A percentile compares a stretch with the other conserved stretches of the same genome.
phyloP scores from a whole-genome alignment of 176 grass and related monocot genomes.

The Oryza punctata region DNA sequence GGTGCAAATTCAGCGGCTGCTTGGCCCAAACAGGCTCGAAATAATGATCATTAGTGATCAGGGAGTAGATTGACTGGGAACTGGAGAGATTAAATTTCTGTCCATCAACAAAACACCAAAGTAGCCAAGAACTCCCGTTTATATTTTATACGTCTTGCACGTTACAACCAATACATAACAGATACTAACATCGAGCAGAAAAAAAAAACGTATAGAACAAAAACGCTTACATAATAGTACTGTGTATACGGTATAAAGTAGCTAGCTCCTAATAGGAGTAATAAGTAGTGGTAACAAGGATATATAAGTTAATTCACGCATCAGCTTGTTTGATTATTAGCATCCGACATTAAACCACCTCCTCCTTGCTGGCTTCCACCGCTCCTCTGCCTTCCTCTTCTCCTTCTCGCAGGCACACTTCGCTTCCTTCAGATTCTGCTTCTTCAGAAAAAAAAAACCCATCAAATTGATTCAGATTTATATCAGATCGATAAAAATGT shows the following conservation, averaged over 20 bases:
- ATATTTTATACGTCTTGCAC: background rate
- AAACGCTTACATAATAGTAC: background rate
- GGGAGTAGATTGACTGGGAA: too few relatives aligned
- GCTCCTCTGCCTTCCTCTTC: constrained; percentile 49
- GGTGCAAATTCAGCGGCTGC: too few relatives aligned
- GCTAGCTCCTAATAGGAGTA: background rate
- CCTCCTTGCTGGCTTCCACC: background rate
- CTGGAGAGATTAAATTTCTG: background rate
- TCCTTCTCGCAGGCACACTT: constrained; percentile 37
- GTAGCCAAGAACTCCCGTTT: background rate
- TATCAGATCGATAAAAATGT: background rate
- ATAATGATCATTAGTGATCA: too few relatives aligned
- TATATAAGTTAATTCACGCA: background rate
- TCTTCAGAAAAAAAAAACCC: background rate
- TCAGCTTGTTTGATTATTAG: background rate
- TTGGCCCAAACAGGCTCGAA: too few relatives aligned
- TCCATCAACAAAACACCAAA: background rate
- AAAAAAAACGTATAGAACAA: background rate
- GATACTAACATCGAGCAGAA: background rate
- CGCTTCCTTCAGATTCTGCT: constrained; percentile 36
- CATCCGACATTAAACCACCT: constrained; percentile 51
- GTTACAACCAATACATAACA: background rate
- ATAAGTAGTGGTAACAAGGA: background rate
- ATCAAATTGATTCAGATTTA: background rate
- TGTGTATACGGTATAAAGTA: background rate